These are phyloP conservation scores for Manihot esculenta DNA, from an alignment of 441 rosid genomes.

Conservation along the genomic window DNA sequence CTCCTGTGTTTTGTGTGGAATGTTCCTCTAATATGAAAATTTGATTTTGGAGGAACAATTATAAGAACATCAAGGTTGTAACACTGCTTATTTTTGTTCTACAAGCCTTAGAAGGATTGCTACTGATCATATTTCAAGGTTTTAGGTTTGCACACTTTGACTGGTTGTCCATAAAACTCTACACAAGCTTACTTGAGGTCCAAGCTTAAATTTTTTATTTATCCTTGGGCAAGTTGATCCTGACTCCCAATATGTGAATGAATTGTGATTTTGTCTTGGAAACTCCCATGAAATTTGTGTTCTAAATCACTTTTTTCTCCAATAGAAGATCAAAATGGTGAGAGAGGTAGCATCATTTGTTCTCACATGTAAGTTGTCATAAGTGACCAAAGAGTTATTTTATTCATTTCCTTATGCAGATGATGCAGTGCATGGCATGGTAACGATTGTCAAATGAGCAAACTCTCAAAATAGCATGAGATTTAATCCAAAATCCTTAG, in stretches of 20 bases:
- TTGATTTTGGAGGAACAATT: neutral
- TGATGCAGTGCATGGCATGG: too few species aligned
- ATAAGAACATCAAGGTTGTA: neutral
- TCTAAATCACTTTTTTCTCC: neutral
- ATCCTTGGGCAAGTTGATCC: neutral
- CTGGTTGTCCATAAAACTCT: neutral
- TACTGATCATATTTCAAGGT: neutral
- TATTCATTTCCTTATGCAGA: neutral
- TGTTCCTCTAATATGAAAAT: neutral
- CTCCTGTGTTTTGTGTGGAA: neutral
- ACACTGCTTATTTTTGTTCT: neutral
- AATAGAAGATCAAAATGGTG: neutral
- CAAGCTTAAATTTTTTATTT: neutral
- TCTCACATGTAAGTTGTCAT: neutral
- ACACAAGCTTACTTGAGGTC: neutral
- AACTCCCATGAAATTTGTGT: too few species aligned
- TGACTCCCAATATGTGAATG: neutral
- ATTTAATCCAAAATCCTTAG: too few species aligned
- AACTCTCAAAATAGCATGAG: too few species aligned
- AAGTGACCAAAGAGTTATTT: neutral
- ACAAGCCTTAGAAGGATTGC: neutral
- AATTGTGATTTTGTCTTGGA: neutral
- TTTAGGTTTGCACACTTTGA: neutral
- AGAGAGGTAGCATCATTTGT: neutral
- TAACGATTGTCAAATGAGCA: too few species aligned